phyloP scores from a whole-genome alignment of 306 rosid species.

The Datisca glomerata region DNA sequence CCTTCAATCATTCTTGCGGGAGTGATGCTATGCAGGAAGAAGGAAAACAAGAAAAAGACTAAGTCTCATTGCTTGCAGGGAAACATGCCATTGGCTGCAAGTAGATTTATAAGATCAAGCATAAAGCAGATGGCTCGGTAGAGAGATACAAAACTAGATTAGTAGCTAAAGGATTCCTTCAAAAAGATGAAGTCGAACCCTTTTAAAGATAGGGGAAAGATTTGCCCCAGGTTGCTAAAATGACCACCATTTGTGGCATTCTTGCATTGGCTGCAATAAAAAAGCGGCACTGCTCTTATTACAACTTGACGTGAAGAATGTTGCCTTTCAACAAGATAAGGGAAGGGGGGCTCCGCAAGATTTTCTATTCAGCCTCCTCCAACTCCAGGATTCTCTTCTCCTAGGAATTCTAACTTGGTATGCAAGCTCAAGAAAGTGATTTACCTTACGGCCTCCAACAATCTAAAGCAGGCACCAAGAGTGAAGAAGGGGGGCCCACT shows the following conservation, averaged over 20 bases:
- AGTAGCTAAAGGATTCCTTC: background rate
- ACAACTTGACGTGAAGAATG: constrained; percentile 5
- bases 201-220: constrained; percentile 1
- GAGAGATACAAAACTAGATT: background rate
- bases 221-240: background rate
- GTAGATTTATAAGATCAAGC: no score
- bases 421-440: background rate
- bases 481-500: no score
- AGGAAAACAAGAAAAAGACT: background rate
- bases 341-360: background rate
- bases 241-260: background rate
- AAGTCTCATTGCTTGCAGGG: background rate
- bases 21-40: background rate
- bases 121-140: background rate
- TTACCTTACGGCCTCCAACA: background rate
- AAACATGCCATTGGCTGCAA: background rate
- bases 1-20: background rate
- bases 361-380: constrained; percentile 5
- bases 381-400: constrained; percentile 2
- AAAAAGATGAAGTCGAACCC: background rate
- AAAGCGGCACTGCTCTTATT: background rate
- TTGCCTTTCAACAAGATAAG: constrained; percentile 4
- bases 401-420: background rate
- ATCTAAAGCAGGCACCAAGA: background rate
- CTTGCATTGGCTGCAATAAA: constrained; percentile 1